Evolutionary conservation across 2,329 filamentous ascomycete species (phyloP), one percentile per base, ranked within the genome.

Genomic region (Tolypocladium album): DNA sequence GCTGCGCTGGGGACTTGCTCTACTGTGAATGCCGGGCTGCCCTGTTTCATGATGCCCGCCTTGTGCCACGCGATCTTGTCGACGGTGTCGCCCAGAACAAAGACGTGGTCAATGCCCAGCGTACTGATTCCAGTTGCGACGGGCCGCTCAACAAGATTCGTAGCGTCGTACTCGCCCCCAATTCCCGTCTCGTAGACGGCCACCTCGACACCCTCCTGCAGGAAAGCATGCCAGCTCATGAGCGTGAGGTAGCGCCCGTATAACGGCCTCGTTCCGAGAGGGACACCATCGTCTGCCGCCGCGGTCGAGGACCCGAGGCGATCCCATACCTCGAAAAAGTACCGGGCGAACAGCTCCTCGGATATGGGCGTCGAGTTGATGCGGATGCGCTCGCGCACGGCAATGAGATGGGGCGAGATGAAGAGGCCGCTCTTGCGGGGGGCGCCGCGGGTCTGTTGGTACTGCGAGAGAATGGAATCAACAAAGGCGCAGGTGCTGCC

Each of bases 11-110:
- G 69, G 0, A 78, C 70, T 68, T 87, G 85, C 36, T 77, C 71
- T 5, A 84, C 74, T 0, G 82, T 84, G 57, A 88, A 87, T 2
- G 83, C 83, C 22, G 80, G 77, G 12, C 77, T 76, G 1, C 81
- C 82, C 0, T 68, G 60, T 72, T 89, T 89, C 75, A 89, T 84
- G 60, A 90, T 87, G 1, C 87, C 88, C 1, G 85, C 83, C 72
- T 90, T 90, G 72, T 90, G 86, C 87, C 87, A 89, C 0, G 87
- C 85, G 63, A 90, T 88, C 70, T 84, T 78, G 39, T 82, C 82
- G 13, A 88, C 74, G 0, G 84, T 87, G 22, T 79, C 72, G 4
- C 88, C 88, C 1, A 90, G 77, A 24, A 80, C 78, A 58, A 78
- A 79, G 42, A 88, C 79, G 66, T 90, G 88, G 67, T 90, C 88